These are phyloP conservation scores for Coemansia sp. DNA, from an alignment of 192 early-diverging fungal species.

Conservation along the genomic window DNA sequence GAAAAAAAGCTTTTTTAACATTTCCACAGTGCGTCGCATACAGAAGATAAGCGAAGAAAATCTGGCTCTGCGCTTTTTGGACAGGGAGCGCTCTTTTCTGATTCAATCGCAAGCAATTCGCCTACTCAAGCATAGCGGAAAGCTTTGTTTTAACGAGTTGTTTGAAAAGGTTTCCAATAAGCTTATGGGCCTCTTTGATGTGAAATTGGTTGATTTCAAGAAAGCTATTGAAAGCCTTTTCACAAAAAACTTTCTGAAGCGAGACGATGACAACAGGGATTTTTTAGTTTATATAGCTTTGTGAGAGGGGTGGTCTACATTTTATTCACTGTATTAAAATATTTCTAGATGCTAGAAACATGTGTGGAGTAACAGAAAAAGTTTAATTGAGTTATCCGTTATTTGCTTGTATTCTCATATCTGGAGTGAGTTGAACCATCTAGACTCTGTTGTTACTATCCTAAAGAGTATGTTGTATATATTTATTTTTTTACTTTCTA, in stretches of 20 bases:
- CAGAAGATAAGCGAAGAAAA: neutral
- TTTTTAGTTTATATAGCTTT: neutral
- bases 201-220: neutral
- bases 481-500: too few relatives aligned
- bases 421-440: too few relatives aligned
- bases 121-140: neutral
- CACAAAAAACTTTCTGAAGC: too few relatives aligned
- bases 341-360: neutral
- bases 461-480: too few relatives aligned
- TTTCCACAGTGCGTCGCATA: neutral
- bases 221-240: neutral
- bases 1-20: neutral
- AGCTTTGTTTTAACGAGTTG: neutral
- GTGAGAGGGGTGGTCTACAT: neutral
- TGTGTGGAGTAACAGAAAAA: too few relatives aligned
- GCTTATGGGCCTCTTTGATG: neutral
- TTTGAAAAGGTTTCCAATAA: neutral
- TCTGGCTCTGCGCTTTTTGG: neutral
- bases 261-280: neutral
- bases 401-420: too few relatives aligned
- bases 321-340: neutral
- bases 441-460: too few relatives aligned
- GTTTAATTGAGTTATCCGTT: too few relatives aligned
- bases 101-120: neutral
- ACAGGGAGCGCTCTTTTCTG: neutral